Percentiles rank a stretch among this genome's conserved stretches.
Conservation (phyloP, 2,329 filamentous ascomycete genomes). For the Fusarium irregulare region DNA sequence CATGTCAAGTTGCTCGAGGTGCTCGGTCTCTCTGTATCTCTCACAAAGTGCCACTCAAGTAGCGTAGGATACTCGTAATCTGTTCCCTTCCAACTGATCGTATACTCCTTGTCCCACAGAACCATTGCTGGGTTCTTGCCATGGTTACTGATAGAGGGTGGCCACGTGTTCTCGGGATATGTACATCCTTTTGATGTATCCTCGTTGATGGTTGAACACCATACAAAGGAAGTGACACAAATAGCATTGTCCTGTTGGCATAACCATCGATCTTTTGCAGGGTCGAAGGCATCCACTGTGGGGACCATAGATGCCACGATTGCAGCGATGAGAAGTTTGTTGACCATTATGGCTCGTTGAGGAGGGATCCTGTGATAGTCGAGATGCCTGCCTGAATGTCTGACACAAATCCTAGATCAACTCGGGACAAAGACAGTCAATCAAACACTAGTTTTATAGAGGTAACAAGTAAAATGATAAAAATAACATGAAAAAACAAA, state of each 20-base stretch:
- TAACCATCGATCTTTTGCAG: conserved; percentile 25
- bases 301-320: background rate
- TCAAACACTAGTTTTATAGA: background rate
- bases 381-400: background rate
- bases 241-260: conserved; percentile 28
- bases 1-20: conserved; percentile 27
- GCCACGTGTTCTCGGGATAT: conserved; percentile 19
- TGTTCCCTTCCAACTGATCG: conserved; percentile 28
- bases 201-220: conserved; percentile 31
- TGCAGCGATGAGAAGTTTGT: conserved; percentile 8
- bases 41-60: conserved; percentile 30
- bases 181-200: conserved; percentile 21
- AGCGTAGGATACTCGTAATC: conserved; percentile 26
- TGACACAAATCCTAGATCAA: background rate
- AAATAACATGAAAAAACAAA: background rate
- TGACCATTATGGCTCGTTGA: background rate
- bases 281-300: conserved; percentile 9
- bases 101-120: conserved; percentile 31
- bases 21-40: conserved; percentile 13
- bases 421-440: background rate
- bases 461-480: background rate
- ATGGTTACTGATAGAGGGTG: conserved; percentile 2
- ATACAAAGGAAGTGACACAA: conserved; percentile 37
- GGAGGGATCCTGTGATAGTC: background rate
- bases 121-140: conserved; percentile 27